phyloP scores from a whole-genome alignment of 768 basidiomycete species.

The Termitomyces sp. region DNA sequence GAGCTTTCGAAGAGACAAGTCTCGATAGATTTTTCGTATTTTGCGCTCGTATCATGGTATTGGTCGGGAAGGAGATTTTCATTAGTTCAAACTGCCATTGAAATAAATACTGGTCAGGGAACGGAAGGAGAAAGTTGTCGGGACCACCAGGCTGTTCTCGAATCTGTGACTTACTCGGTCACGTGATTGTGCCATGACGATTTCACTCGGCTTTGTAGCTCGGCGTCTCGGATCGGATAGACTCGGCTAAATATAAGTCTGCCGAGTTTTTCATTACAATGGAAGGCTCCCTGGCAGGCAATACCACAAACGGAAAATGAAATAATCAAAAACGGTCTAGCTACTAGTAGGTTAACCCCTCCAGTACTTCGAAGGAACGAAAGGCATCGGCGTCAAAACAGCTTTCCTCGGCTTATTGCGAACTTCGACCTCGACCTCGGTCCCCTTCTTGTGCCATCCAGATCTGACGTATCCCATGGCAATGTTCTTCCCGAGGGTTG shows the following conservation, averaged over 20 bases:
- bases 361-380: slow-evolving; percentile 80
- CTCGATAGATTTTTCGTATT: neutral
- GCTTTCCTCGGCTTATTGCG: slow-evolving; percentile 77
- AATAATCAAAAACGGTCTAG: no score
- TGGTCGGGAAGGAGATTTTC: neutral
- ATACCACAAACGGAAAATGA: no score
- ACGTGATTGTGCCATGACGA: neutral
- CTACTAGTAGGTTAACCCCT: no score
- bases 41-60: slow-evolving; percentile 1
- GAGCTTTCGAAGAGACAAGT: neutral
- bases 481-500: slow-evolving; percentile 85
- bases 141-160: neutral
- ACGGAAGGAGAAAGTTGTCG: neutral
- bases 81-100: neutral
- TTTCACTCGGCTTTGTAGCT: neutral
- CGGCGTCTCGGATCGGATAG: neutral
- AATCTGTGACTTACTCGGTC: neutral
- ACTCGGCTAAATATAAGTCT: no score
- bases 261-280: no score
- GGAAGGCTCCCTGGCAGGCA: no score
- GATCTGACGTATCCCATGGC: slow-evolving; percentile 90
- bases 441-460: slow-evolving; percentile 90
- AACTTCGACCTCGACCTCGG: slow-evolving; percentile 79
- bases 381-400: slow-evolving; percentile 81
- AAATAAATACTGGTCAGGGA: no score